Evolutionary conservation across 2,329 filamentous ascomycete genomes (phyloP), one percentile per base, ranked within the genome.

Genomic region (Fonsecaea multimorphosa): DNA sequence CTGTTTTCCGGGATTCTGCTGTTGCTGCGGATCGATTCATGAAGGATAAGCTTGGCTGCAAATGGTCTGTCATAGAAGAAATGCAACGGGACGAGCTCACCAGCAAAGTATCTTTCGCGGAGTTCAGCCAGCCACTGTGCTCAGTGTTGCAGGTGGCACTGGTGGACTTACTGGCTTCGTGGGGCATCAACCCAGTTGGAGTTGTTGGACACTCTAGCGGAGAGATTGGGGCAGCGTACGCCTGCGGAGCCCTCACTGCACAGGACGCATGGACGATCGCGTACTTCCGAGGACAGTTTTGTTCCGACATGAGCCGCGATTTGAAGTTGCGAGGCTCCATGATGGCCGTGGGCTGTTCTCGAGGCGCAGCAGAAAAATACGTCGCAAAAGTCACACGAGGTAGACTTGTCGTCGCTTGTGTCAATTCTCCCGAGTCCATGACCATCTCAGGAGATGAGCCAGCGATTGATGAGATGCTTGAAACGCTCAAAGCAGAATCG

Each of bases 191-290:
- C 0, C 73, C 76, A 9, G 14, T 57, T 0, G 58, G 68, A 1
- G 74, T 76, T 3, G 64, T 78, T 0, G 77, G 77, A 0, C 76
- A 79, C 60, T 77, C 76, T 0, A 72, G 68, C 12, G 77, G 77
- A 1, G 77, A 79, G 64, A 78, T 79, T 40, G 75, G 72, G 1
- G 76, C 76, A 1, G 76, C 77, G 0, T 79, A 77, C 67, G 73
- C 75, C 2, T 69, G 73, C 0, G 72, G 73, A 12, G 38, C 27
- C 36, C 34, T 74, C 12, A 52, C 64, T 11, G 29, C 53, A 3
- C 31, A 61, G 24, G 59, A 66, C 27, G 71, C 71, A 2, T 68
- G 67, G 38, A 63, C 38, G 9, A 62, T 71, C 9, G 71, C 74
- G 11, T 75, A 72, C 52, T n/a, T n/a, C n/a, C n/a, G n/a, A n/a